Conservation (phyloP, 1,284 basidiomycete species). For the Apiotrichum sp. region DNA sequence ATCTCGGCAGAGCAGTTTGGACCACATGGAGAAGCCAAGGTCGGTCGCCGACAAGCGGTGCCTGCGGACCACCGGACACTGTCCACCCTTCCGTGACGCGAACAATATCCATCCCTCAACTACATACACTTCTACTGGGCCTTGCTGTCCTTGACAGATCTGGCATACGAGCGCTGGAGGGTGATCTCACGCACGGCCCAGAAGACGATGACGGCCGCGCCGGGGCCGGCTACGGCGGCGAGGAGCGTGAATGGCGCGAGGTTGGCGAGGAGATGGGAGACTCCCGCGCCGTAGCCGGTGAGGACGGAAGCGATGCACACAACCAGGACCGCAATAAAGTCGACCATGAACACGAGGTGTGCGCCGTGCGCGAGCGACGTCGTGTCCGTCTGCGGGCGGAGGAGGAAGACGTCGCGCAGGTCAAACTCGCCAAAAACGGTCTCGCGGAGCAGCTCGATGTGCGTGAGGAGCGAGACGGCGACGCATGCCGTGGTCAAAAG, state of each 20-base stretch:
- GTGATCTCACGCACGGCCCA: constrained; percentile 10
- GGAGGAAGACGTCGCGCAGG: constrained; percentile 9
- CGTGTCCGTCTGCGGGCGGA: neutral
- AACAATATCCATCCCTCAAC: too few relatives aligned
- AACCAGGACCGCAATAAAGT: constrained; percentile 1
- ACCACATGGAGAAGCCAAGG: too few relatives aligned
- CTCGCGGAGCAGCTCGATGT: constrained; percentile 5
- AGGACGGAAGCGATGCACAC: neutral
- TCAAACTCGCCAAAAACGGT: neutral
- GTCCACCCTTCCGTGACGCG: too few relatives aligned
- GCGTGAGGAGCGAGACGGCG: neutral
- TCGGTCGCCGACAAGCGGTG: too few relatives aligned
- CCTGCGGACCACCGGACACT: too few relatives aligned
- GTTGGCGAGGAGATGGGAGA: neutral
- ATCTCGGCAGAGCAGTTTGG: too few relatives aligned
- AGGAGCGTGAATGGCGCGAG: neutral
- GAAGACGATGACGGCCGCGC: constrained; percentile 9
- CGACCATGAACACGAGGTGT: constrained; percentile 10
- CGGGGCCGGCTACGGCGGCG: constrained; percentile 5
- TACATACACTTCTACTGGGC: neutral
- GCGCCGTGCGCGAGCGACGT: neutral
- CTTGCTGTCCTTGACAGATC: neutral
- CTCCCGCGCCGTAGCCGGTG: neutral
- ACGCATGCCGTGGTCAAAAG: constrained; percentile 1
- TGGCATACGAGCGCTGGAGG: constrained; percentile 1